Conservation (phyloP, 345 rosid species). For the Sonneratia caseolaris region DNA sequence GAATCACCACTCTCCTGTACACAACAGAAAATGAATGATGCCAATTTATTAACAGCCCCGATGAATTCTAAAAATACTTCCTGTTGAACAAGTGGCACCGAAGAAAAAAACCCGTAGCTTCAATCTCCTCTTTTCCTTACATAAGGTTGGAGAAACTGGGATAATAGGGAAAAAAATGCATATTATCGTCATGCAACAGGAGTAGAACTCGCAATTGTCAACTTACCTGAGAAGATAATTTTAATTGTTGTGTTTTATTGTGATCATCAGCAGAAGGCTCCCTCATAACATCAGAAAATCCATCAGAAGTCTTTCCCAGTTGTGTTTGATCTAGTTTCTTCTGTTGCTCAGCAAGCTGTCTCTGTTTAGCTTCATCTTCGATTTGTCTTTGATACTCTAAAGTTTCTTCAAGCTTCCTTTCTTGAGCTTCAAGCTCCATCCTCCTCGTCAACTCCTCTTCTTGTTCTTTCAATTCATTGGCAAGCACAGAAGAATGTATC, state of each 20-base stretch:
- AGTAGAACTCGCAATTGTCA: constrained; percentile 2
- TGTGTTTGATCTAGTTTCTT: constrained; percentile 31
- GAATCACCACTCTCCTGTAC: too few species aligned
- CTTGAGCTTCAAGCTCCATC: constrained; percentile 83
- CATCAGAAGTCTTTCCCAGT: constrained; percentile 19
- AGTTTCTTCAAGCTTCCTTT: constrained; percentile 72
- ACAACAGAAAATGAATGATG: too few species aligned
- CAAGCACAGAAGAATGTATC: constrained; percentile 24
- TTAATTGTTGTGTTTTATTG: constrained; percentile 14
- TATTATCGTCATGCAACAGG: too few species aligned
- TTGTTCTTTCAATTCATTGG: constrained; percentile 42
- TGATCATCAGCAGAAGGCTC: constrained; percentile 23
- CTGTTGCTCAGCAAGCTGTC: constrained; percentile 72
- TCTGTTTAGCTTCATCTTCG: constrained; percentile 58
- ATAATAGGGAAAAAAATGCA: too few species aligned
- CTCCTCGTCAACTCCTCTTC: constrained; percentile 58
- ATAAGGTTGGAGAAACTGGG: too few species aligned
- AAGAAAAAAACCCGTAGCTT: too few species aligned
- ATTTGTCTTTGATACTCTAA: constrained; percentile 75
- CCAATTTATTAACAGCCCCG: too few species aligned
- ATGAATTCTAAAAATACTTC: too few species aligned
- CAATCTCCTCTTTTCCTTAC: too few species aligned
- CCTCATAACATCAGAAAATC: constrained; percentile 18
- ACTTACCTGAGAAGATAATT: constrained; percentile 18
- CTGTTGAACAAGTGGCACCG: too few species aligned